Conservation (phyloP, 176 grass and related monocot species). For the maize (Zea mays) region DNA sequence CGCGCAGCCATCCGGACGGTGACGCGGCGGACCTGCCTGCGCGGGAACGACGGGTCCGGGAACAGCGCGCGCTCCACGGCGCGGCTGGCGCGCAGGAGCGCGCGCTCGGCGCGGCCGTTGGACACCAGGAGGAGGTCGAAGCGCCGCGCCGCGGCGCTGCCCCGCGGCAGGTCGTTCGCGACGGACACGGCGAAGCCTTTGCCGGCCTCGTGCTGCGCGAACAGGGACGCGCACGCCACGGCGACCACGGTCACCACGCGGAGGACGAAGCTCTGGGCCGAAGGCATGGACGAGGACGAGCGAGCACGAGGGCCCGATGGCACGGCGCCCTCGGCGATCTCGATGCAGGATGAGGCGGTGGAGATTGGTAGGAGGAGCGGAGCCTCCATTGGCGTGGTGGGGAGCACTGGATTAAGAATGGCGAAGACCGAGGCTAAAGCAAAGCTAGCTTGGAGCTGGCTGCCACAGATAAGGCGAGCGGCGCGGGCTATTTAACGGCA, state of each 20-base stretch:
- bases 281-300: no score
- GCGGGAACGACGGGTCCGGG: constrained; percentile 59
- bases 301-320: no score
- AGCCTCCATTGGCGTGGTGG: constrained; percentile 59
- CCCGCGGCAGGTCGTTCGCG: neutral
- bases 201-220: constrained; percentile 54
- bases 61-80: constrained; percentile 59
- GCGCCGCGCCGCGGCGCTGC: constrained; percentile 7
- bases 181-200: constrained; percentile 59
- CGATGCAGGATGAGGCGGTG: no score
- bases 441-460: no score
- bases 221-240: constrained; percentile 49
- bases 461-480: constrained; percentile 38
- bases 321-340: no score
- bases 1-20: constrained; percentile 44
- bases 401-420: no score
- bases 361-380: constrained; percentile 63
- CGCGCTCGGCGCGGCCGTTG: constrained; percentile 64
- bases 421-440: no score
- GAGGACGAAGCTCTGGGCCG: constrained; percentile 32
- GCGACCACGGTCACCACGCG: constrained; percentile 41
- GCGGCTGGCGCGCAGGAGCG: constrained; percentile 51
- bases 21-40: constrained; percentile 49
- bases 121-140: constrained; percentile 76
- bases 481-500: constrained; percentile 38